Conservation (phyloP, 2,329 filamentous ascomycete genomes). For the Sporothrix dimorphospora region DNA sequence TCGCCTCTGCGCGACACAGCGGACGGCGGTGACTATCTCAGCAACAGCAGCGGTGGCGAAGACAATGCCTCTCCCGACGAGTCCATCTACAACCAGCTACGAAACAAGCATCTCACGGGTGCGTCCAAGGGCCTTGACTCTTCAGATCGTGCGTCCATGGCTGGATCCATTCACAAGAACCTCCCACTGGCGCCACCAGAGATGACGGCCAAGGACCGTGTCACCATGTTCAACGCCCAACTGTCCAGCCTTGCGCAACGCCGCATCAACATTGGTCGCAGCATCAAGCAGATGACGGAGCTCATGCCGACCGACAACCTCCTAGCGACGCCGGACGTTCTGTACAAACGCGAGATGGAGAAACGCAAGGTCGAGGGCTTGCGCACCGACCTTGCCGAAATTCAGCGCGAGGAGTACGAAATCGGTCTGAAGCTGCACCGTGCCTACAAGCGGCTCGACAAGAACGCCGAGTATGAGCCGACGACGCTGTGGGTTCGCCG, state of each 20-base stretch:
- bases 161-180: conserved; percentile 54
- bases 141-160: conserved; percentile 41
- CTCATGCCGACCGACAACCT: conserved; percentile 73
- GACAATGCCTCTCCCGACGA: conserved; percentile 21
- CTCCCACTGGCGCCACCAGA: conserved; percentile 66
- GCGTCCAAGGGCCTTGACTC: conserved; percentile 4
- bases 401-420: conserved; percentile 77
- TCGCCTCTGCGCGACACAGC: conserved; percentile 29
- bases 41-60: conserved; percentile 21
- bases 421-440: conserved; percentile 74
- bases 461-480: conserved; percentile 65
- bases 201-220: conserved; percentile 60
- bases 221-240: conserved; percentile 67
- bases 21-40: not conserved
- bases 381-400: conserved; percentile 68
- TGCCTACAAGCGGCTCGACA: conserved; percentile 74
- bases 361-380: conserved; percentile 69
- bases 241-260: conserved; percentile 68
- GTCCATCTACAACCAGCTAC: conserved; percentile 26
- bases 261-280: conserved; percentile 69
- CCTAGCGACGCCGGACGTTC: conserved; percentile 66
- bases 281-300: conserved; percentile 77
- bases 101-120: conserved; percentile 34
- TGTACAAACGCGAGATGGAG: conserved; percentile 58
- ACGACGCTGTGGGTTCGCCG: conserved; percentile 78